These are phyloP conservation scores for Penicillium verrucosum DNA, from an alignment of 2,329 filamentous ascomycete genomes.

Conservation along the genomic window DNA sequence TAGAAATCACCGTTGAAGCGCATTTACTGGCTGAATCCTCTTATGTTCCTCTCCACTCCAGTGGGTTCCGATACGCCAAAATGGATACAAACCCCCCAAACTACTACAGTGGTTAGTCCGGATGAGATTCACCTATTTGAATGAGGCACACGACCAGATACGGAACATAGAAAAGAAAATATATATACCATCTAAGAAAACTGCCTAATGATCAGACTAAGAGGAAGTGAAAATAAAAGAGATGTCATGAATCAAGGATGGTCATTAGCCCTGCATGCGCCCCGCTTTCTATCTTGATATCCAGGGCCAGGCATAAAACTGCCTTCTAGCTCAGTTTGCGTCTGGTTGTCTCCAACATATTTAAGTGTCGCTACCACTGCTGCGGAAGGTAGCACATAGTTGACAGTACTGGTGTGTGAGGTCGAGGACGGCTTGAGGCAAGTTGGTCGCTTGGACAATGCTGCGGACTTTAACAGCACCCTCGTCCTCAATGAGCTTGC, in stretches of 20 bases:
- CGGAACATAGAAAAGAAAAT: constrained; percentile 1
- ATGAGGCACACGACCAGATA: neutral
- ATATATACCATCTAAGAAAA: constrained; percentile 9
- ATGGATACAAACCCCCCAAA: neutral
- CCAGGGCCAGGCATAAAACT: constrained; percentile 6
- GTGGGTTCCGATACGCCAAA: neutral
- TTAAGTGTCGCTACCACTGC: constrained; percentile 84
- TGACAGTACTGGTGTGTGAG: constrained; percentile 95
- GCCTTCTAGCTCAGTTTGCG: neutral
- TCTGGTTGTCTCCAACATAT: neutral
- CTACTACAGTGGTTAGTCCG: neutral
- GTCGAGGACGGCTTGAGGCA: constrained; percentile 89
- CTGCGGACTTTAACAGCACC: constrained; percentile 95
- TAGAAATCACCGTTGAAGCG: neutral
- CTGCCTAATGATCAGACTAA: constrained; percentile 4
- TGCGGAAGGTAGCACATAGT: constrained; percentile 90
- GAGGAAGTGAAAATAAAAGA: constrained; percentile 9
- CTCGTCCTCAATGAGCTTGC: constrained; percentile 93
- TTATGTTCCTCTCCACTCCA: neutral
- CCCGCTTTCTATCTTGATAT: constrained; percentile 15
- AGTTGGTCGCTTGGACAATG: constrained; percentile 91
- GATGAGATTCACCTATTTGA: neutral
- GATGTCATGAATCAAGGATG: constrained; percentile 16
- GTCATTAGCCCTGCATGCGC: constrained; percentile 20
- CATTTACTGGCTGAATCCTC: neutral